Evolutionary conservation across 169 alveolate genomes (phyloP), one percentile per base, ranked within the genome.

Genomic region (Cryptosporidium ryanae): DNA sequence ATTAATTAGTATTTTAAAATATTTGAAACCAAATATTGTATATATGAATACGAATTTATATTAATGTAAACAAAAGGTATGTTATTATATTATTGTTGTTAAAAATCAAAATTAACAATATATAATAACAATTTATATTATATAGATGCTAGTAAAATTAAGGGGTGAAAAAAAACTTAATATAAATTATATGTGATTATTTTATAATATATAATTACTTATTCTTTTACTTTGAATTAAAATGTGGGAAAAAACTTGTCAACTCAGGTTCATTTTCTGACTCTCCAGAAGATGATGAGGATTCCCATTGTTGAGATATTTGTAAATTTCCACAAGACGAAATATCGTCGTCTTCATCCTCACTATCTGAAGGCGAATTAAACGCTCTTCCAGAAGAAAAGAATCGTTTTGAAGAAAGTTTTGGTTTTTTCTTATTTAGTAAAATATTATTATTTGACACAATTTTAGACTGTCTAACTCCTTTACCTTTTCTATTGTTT

Each of bases 341-440:
- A 15, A 59, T 43, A 21, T 76, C 70, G 34, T 76, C 84, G 21
- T 76, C 87, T 29, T 65, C 65, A 5, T 49, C 87, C 15, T 59
- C 38, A 4, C 65, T 34, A 17, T 67, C 57, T 27, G 87, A 76
- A 4, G 68, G 84, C 17, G 84, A 76, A 21, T 63, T 76, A 43
- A 76, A 76, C 8, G 87, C 87, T 34, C 87, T 76, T 15, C 87
- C 87, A 3, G 87, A 59, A 4, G 87, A 76, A 31, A 76, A 76
- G 87, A 76, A 76, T 46, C 59, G 87, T 52, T 76, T 76, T 18
- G 87, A 70, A 18, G 87, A 76, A 2, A 76, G 23, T 23, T 76
- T 70, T n/a, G 87, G 34, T 43, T 76, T 76, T 46, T 55, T 76
- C 32, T 68, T 68, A 49, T 68, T 64, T 10, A 65, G 25, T 8